Conservation (phyloP, 768 basidiomycete species). For the Tricholoma sp. region DNA sequence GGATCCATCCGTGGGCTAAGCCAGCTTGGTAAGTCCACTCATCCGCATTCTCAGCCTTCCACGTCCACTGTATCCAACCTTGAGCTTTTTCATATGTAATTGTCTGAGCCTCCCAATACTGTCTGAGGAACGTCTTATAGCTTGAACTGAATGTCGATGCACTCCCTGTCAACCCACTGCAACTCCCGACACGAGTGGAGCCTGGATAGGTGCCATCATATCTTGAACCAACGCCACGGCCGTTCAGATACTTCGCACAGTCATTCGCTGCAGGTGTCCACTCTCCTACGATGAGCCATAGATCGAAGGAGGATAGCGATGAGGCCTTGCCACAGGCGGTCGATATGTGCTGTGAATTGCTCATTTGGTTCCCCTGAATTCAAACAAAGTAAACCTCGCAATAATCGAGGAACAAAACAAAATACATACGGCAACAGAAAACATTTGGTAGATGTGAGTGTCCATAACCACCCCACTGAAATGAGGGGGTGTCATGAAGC, state of each 20-base stretch:
- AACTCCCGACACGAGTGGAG: slow-evolving; percentile 67
- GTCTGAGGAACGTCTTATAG: slow-evolving; percentile 79
- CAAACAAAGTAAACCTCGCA: background rate
- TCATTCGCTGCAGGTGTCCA: slow-evolving; percentile 79
- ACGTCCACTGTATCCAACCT: slow-evolving; percentile 81
- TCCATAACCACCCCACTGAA: slow-evolving; percentile 71
- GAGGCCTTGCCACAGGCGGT: slow-evolving; percentile 48
- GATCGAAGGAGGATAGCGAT: slow-evolving; percentile 45
- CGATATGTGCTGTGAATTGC: slow-evolving; percentile 51
- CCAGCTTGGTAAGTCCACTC: slow-evolving; percentile 92
- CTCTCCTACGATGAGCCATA: slow-evolving; percentile 87
- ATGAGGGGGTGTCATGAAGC: slow-evolving; percentile 48
- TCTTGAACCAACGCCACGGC: slow-evolving; percentile 65
- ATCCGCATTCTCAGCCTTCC: slow-evolving; percentile 78
- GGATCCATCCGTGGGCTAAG: slow-evolving; percentile 80
- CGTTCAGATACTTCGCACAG: slow-evolving; percentile 80
- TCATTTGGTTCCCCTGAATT: slow-evolving; percentile 40
- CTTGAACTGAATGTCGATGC: slow-evolving; percentile 65
- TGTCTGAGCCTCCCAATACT: slow-evolving; percentile 83
- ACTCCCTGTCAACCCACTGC: slow-evolving; percentile 67
- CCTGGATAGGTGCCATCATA: slow-evolving; percentile 63
- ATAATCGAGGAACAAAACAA: background rate
- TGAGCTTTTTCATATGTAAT: slow-evolving; percentile 63
- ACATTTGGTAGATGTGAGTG: slow-evolving; percentile 77
- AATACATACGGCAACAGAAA: slow-evolving; percentile 46